Evolutionary conservation across 2,329 filamentous ascomycete species (phyloP), one percentile per base, ranked within the genome.

Genomic region (Ilyonectria robusta): DNA sequence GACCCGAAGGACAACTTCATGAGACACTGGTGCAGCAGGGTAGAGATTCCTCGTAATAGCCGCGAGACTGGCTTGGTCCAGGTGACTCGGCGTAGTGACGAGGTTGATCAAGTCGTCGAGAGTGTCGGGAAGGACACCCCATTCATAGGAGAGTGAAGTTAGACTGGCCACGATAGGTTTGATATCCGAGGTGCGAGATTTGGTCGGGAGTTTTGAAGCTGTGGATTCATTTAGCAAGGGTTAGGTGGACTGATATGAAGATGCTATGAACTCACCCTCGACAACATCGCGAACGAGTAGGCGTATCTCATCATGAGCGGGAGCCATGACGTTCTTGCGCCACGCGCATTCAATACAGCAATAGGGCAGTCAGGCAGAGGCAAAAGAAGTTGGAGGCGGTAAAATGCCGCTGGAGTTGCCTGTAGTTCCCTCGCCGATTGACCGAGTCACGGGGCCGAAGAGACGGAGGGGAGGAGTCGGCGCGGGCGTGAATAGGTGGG

Each of bases 61-160:
- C 15, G 88, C 90, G 31, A 92, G 85, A 71, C 90, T 94, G 31
- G 90, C 90, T 79, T 96, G 94, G 78, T 96, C 93, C 23, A 97
- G 86, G 72, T 91, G 84, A 72, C 86, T 93, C 53, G 90, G 90
- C 23, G 84, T 83, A 21, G 91, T 91, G 70, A 94, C 80, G 62
- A 95, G 84, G 65, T 91, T 87, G 70, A 96, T 81, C 35, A 97
- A 83, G 59, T 86, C 84, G 61, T 85, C 82, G 55, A 97, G 84
- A 31, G 88, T 85, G 44, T 86, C 82, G 7, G 87, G 84, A 46
- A 89, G 82, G 59, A 96, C 84, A 8, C 94, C 94, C 64, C 87
- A 83, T 68, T 92, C 89, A 79, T 93, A 94, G 11, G 89, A 88
- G 70, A 88, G 82, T 6, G 87, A 86, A 53, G 87, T 84, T 62